Conservation (phyloP, 2,329 filamentous ascomycete species). For the Aspergillus chevalieri region DNA sequence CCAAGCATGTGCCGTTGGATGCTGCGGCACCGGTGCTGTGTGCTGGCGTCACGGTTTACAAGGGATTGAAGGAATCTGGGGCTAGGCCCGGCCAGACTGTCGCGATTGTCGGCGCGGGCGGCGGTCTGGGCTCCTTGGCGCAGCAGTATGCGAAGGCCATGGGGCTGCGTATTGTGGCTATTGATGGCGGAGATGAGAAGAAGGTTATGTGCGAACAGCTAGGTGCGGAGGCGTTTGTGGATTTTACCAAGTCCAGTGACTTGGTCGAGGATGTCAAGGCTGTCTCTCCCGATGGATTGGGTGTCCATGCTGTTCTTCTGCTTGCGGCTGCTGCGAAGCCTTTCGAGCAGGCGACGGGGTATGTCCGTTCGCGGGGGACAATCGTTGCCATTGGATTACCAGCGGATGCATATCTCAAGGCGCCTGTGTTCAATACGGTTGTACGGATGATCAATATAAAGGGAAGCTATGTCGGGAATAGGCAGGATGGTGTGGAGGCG, state of each 20-base stretch:
- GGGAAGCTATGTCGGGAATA: conserved; percentile 89
- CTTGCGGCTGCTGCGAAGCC: conserved; percentile 84
- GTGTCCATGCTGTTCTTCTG: conserved; percentile 80
- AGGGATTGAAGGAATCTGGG: conserved; percentile 79
- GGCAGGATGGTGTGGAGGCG: conserved; percentile 79
- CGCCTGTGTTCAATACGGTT: conserved; percentile 84
- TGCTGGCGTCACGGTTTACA: conserved; percentile 83
- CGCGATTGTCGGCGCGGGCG: conserved; percentile 80
- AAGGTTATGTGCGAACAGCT: conserved; percentile 58
- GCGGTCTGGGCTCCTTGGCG: conserved; percentile 72
- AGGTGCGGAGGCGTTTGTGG: conserved; percentile 66
- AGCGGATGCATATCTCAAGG: conserved; percentile 68
- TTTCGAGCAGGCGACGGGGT: conserved; percentile 88
- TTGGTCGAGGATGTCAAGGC: conserved; percentile 78
- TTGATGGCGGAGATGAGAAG: conserved; percentile 82
- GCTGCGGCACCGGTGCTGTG: conserved; percentile 74
- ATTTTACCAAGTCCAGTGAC: conserved; percentile 71
- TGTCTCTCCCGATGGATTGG: conserved; percentile 70
- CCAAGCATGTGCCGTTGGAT: conserved; percentile 69
- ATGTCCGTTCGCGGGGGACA: conserved; percentile 70
- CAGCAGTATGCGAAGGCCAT: conserved; percentile 87
- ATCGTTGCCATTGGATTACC: conserved; percentile 89
- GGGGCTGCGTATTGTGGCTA: conserved; percentile 73
- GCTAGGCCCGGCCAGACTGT: conserved; percentile 68
- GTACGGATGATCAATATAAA: conserved; percentile 87